phyloP scores from a whole-genome alignment of 768 basidiomycete species.

The Gymnopilus junonius region DNA sequence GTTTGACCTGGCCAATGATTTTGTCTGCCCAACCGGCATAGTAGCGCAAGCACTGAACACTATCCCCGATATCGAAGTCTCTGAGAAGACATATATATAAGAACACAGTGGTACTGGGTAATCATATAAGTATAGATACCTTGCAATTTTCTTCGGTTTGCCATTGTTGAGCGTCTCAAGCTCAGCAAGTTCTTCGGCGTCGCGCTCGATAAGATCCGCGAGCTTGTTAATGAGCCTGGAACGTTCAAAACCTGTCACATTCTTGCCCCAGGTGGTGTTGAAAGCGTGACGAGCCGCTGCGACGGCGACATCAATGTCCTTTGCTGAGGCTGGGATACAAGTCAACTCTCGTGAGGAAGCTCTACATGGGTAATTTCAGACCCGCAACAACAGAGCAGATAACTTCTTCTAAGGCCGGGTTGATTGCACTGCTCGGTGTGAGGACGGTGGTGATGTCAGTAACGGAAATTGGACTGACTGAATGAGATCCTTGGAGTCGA shows the following conservation, averaged over 20 bases:
- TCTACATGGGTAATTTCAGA: slow-evolving; percentile 23
- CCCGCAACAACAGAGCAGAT: slow-evolving; percentile 74
- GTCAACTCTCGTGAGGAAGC: background rate
- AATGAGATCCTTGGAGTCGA: slow-evolving; percentile 67
- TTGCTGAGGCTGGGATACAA: slow-evolving; percentile 53
- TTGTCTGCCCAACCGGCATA: slow-evolving; percentile 98
- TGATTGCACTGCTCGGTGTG: slow-evolving; percentile 58
- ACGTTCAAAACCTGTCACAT: slow-evolving; percentile 82
- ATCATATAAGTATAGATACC: slow-evolving; percentile 21
- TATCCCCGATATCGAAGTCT: slow-evolving; percentile 83
- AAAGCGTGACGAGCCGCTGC: slow-evolving; percentile 83
- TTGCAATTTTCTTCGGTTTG: slow-evolving; percentile 72
- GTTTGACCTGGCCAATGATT: slow-evolving; percentile 75
- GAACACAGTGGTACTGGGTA: background rate
- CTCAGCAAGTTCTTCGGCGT: slow-evolving; percentile 80
- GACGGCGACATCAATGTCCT: slow-evolving; percentile 86
- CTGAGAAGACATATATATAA: slow-evolving; percentile 37
- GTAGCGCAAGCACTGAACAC: slow-evolving; percentile 79
- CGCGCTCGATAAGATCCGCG: slow-evolving; percentile 88
- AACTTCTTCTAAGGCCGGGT: slow-evolving; percentile 80
- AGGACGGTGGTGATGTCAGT: slow-evolving; percentile 23
- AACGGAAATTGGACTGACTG: slow-evolving; percentile 45
- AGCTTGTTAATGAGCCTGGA: slow-evolving; percentile 83
- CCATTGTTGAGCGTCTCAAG: slow-evolving; percentile 91
- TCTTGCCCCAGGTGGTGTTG: slow-evolving; percentile 88